A percentile compares a stretch with the other conserved stretches of the same genome.
These are phyloP conservation scores for Myriosclerotinia curreyana DNA, from an alignment of 2,329 filamentous ascomycete species.

Conservation along the genomic window DNA sequence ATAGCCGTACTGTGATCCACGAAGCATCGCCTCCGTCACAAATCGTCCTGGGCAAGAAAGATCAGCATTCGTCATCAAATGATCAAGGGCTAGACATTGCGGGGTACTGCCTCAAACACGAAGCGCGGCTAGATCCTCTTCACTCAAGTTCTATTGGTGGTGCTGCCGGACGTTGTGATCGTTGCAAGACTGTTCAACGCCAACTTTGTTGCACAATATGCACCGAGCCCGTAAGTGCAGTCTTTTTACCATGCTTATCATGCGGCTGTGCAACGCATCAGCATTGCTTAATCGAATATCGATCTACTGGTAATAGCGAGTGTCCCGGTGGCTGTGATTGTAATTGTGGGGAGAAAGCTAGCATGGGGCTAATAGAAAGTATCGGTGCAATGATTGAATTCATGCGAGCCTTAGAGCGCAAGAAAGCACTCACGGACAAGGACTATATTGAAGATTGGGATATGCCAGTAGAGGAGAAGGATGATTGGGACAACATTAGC, in stretches of 20 bases:
- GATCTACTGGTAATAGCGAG: conserved; percentile 44
- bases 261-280: conserved; percentile 63
- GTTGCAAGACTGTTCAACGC: conserved; percentile 53
- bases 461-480: conserved; percentile 26
- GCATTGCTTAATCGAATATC: conserved; percentile 44
- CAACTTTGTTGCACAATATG: conserved; percentile 63
- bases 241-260: conserved; percentile 59
- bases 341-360: conserved; percentile 56
- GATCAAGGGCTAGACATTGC: conserved; percentile 58
- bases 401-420: conserved; percentile 29
- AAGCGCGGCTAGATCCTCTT: conserved; percentile 59
- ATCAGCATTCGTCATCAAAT: conserved; percentile 49
- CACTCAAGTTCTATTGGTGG: conserved; percentile 43
- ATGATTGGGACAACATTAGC: conserved; percentile 34
- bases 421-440: conserved; percentile 24
- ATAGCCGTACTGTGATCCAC: conserved; percentile 30
- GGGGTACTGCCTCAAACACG: conserved; percentile 61
- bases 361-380: conserved; percentile 56
- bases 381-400: conserved; percentile 48
- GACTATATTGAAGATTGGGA: conserved; percentile 31
- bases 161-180: conserved; percentile 48
- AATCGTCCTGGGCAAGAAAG: conserved; percentile 56
- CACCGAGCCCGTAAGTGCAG: conserved; percentile 55
- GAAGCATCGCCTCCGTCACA: conserved; percentile 43
- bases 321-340: conserved; percentile 66